These are phyloP conservation scores for Multifurca ochricompacta DNA, from an alignment of 768 basidiomycete genomes.

Conservation along the genomic window DNA sequence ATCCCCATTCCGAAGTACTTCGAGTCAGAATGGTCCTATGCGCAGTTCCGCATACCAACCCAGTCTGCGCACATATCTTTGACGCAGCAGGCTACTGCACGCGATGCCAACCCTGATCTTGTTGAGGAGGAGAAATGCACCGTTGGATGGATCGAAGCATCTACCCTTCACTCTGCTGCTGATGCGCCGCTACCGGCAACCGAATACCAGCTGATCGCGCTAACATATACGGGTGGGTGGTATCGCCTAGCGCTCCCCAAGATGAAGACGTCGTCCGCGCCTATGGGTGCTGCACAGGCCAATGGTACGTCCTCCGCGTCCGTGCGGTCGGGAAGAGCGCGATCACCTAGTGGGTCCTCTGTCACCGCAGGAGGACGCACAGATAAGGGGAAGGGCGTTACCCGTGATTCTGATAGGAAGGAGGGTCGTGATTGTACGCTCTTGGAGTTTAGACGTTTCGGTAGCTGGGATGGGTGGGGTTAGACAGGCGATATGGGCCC, in stretches of 20 bases:
- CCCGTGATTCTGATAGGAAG: slow-evolving; percentile 48
- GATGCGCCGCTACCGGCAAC: slow-evolving; percentile 14
- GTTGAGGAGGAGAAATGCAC: slow-evolving; percentile 80
- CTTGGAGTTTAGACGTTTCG: slow-evolving; percentile 73
- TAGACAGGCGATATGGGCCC: slow-evolving; percentile 29
- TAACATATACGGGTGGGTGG: slow-evolving; percentile 91
- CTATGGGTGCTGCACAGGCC: slow-evolving; percentile 19
- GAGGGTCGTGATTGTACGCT: slow-evolving; percentile 60
- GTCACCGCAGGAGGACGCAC: slow-evolving; percentile 37
- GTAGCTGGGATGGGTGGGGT: slow-evolving; percentile 84
- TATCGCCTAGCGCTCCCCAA: slow-evolving; percentile 67
- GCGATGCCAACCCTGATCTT: slow-evolving; percentile 46
- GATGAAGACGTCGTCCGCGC: slow-evolving; percentile 25
- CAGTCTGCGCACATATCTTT: slow-evolving; percentile 79
- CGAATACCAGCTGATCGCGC: slow-evolving; percentile 73
- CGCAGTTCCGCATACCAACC: slow-evolving; percentile 81
- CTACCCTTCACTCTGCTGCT: slow-evolving; percentile 32
- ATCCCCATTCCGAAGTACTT: slow-evolving; percentile 86
- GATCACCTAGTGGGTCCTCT: slow-evolving; percentile 52
- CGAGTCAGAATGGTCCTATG: slow-evolving; percentile 94
- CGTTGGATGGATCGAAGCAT: slow-evolving; percentile 74
- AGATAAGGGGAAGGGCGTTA: slow-evolving; percentile 58
- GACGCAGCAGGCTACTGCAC: slow-evolving; percentile 51
- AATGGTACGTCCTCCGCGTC: slow-evolving; percentile 29
- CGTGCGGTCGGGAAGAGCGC: slow-evolving; percentile 39